Base-by-base conservation (phyloP, 768 basidiomycete genomes). In the Kwoniella dejecticola region DNA sequence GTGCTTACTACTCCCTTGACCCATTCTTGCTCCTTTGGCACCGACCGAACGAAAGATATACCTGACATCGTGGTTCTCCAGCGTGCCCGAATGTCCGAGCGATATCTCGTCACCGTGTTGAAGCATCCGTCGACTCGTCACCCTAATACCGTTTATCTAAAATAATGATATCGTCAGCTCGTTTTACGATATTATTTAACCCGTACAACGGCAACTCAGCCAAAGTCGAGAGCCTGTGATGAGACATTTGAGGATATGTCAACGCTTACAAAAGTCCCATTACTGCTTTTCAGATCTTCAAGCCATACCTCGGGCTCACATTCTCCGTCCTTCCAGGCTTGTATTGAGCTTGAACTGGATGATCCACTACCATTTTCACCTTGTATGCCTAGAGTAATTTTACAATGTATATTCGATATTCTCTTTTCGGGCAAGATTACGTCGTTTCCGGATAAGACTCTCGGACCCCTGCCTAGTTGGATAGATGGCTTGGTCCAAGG, bases 31-130 rank as follows among this genome's bases (percentile, higher is more conserved):
- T 2, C 69, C 67, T 36, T 62, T 62, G 6, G 24, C 33, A 26
- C 57, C 52, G 11, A 75, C 75, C 21, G 73, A 72, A 6, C 75
- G 66, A 52, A 70, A 79, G 30, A 80, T 79, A 46, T 71, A 80
- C 40, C 77, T 59, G n/a, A 75, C 91, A 69, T 90, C 89, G 48
- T 24, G 80, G 41, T 68, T 70, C 46, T 74, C 76, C 41, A 81
- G 29, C 67, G 83, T 50, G 80, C 79, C 47, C 74, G 77, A 69
- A 83, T 85, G 24, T 7, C 94, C 94, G 67, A 98, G 89, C 7
- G 89, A 87, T 68, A 98, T 84, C 78, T 93, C 91, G 73, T 90
- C 89, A 6, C 93, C 92, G 62, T 90, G 86, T 12, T 82, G 83
- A 49, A 94, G 80, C 44, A 89, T 80, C 36, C 83, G 80, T 55